phyloP scores from a whole-genome alignment of 2,329 filamentous ascomycete genomes.

The Arthrinium puccinioides region DNA sequence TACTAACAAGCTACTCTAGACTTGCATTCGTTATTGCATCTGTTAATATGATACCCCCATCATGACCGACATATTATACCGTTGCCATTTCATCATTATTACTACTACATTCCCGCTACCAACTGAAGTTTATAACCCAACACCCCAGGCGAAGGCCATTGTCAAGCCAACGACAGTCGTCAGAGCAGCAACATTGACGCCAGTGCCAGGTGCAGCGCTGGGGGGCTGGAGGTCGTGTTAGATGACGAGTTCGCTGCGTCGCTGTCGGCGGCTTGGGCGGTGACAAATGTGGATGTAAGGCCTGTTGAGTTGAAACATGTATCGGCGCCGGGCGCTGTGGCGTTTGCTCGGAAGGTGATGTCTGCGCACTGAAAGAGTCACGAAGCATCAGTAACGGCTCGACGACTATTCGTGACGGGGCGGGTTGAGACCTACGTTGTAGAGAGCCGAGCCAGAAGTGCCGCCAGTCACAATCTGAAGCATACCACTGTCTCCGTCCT shows the following conservation, averaged over 20 bases:
- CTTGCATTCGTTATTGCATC: too few relatives aligned
- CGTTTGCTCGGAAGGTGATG: slow-evolving; percentile 54
- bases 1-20: too few relatives aligned
- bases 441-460: slow-evolving; percentile 52
- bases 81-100: background rate
- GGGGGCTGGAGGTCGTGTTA: too few relatives aligned
- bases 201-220: slow-evolving; percentile 5
- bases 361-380: slow-evolving; percentile 64
- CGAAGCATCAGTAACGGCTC: background rate
- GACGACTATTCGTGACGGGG: slow-evolving; percentile 3
- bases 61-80: background rate
- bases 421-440: slow-evolving; percentile 43
- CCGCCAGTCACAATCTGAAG: slow-evolving; percentile 64
- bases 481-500: slow-evolving; percentile 55
- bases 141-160: slow-evolving; percentile 27
- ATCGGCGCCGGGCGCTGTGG: too few relatives aligned
- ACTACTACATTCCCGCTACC: slow-evolving; percentile 1
- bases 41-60: too few relatives aligned
- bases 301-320: slow-evolving; percentile 54
- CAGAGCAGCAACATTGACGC: slow-evolving; percentile 20
- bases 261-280: slow-evolving; percentile 1
- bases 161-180: slow-evolving; percentile 29
- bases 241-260: background rate
- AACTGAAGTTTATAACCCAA: slow-evolving; percentile 30
- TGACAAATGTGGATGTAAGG: slow-evolving; percentile 35